A percentile compares a stretch with the other conserved stretches of the same genome.
These are phyloP conservation scores for Tuctoria greenei DNA, from an alignment of 176 grass and related monocot species.

Conservation along the genomic window DNA sequence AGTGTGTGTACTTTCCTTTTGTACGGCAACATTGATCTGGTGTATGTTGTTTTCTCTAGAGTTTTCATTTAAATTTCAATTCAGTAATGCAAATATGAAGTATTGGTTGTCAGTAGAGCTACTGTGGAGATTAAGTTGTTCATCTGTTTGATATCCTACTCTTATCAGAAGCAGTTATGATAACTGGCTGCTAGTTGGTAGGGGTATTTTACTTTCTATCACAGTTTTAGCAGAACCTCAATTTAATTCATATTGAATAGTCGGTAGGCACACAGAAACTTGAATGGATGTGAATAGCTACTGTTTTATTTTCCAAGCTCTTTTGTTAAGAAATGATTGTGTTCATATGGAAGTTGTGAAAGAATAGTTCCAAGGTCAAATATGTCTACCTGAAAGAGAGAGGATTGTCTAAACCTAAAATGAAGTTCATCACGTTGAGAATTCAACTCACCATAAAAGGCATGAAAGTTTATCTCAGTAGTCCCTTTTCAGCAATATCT, in stretches of 20 bases:
- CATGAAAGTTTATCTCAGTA: background rate
- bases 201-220: constrained; percentile 3
- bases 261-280: background rate
- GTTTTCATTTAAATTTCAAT: constrained; percentile 12
- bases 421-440: background rate
- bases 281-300: constrained; percentile 1
- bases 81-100: background rate
- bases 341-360: constrained; percentile 8
- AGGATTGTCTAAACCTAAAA: background rate
- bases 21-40: background rate
- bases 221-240: background rate
- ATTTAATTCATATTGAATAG: constrained; percentile 11
- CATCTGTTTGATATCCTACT: background rate
- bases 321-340: constrained; percentile 6
- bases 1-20: background rate
- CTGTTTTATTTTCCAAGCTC: background rate
- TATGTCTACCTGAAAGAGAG: background rate
- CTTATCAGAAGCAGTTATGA: background rate
- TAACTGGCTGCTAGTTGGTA: background rate
- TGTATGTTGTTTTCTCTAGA: background rate
- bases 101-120: background rate
- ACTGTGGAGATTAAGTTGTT: background rate
- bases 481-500: constrained; percentile 1
- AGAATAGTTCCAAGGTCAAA: constrained; percentile 8
- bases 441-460: background rate